These are phyloP conservation scores for Diaporthe amygdali DNA, from an alignment of 2,329 filamentous ascomycete genomes.

Conservation along the genomic window DNA sequence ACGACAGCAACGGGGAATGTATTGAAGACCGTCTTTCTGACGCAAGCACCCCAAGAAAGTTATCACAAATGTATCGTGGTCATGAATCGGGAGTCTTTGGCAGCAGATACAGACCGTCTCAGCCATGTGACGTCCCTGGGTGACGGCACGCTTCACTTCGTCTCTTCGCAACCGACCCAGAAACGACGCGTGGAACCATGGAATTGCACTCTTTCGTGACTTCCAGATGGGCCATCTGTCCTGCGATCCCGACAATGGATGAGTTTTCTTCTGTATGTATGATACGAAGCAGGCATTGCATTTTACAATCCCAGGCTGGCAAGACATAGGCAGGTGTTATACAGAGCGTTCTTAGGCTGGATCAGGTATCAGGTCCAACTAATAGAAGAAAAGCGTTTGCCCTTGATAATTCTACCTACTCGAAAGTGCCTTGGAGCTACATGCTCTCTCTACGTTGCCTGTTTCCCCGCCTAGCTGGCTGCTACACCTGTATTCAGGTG, in stretches of 20 bases:
- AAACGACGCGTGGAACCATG: too few relatives aligned
- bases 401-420: background rate
- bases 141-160: too few relatives aligned
- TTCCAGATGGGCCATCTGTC: background rate
- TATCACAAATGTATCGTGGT: background rate
- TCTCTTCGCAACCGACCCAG: too few relatives aligned
- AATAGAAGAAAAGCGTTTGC: constrained; percentile 4
- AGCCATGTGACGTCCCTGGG: background rate
- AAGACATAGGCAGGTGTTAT: background rate
- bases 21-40: background rate
- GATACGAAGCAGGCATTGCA: background rate
- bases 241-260: background rate
- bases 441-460: background rate
- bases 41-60: background rate
- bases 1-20: too few relatives aligned
- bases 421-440: too few relatives aligned
- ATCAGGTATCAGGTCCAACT: background rate
- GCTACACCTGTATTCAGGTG: too few relatives aligned
- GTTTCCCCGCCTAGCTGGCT: background rate
- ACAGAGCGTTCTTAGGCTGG: background rate
- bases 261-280: background rate
- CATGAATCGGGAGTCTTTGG: background rate
- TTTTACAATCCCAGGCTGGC: background rate
- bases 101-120: background rate
- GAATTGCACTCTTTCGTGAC: background rate